phyloP scores from a whole-genome alignment of 2,329 filamentous ascomycete species.

The Celoporthe dispersa region DNA sequence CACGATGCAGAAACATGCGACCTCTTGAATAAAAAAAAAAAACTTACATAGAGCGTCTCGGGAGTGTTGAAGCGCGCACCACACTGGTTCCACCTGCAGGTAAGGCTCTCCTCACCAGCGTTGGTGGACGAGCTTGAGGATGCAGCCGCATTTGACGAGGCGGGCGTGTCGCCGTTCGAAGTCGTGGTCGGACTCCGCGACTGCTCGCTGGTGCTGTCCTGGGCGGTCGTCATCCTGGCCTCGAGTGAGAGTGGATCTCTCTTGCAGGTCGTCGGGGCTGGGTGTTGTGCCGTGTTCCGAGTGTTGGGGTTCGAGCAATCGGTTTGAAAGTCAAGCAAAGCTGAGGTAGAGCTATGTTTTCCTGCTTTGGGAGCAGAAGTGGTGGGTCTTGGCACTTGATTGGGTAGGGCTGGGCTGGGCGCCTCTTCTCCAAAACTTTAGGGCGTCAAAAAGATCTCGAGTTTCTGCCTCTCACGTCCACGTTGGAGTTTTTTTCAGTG shows the following conservation, averaged over 20 bases:
- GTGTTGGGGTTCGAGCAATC: neutral
- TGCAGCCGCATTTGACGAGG: constrained; percentile 54
- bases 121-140: constrained; percentile 42
- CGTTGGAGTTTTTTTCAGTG: neutral
- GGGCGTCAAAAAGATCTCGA: neutral
- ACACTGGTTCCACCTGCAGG: constrained; percentile 65
- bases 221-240: constrained; percentile 27
- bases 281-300: constrained; percentile 21
- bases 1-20: neutral
- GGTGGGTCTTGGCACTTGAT: constrained; percentile 19
- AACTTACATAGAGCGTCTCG: constrained; percentile 64
- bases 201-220: constrained; percentile 32
- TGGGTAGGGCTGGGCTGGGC: neutral
- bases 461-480: neutral
- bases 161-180: constrained; percentile 59
- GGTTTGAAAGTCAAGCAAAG: neutral
- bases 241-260: neutral
- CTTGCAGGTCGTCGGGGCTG: neutral
- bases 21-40: neutral
- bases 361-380: neutral
- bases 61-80: constrained; percentile 61
- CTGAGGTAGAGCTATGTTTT: neutral
- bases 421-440: neutral
- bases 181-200: constrained; percentile 47
- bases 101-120: constrained; percentile 56